phyloP scores from a whole-genome alignment of 192 early-diverging fungal species.

The Coemansia sp. region DNA sequence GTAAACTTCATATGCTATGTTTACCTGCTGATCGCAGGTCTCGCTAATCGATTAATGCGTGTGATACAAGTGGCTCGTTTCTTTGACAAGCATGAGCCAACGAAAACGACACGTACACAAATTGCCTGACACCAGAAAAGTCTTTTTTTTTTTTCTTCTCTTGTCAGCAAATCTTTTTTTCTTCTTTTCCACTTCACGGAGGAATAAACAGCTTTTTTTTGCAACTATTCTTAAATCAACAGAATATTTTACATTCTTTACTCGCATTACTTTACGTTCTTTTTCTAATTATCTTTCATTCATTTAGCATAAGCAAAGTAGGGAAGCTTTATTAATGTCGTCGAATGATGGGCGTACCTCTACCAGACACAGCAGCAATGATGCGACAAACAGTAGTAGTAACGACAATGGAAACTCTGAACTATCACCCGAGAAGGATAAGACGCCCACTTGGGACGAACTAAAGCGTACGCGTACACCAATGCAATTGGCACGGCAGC shows the following conservation, averaged over 20 bases:
- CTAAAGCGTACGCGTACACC: constrained; percentile 20
- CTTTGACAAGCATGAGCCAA: neutral
- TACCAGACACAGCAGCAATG: neutral
- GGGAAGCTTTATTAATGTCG: neutral
- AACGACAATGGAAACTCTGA: neutral
- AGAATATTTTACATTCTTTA: no score
- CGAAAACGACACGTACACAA: neutral
- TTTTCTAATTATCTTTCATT: neutral
- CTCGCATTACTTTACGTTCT: neutral
- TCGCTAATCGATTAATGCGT: no score
- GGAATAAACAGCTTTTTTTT: no score
- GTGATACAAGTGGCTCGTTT: no score
- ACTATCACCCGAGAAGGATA: neutral
- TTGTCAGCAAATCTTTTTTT: neutral
- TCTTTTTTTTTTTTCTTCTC: neutral
- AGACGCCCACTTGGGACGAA: constrained; percentile 19
- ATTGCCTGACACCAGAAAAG: neutral
- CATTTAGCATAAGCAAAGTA: no score
- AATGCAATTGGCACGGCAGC: neutral
- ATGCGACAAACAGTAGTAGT: neutral
- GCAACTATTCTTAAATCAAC: no score
- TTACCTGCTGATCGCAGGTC: no score
- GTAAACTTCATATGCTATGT: no score
- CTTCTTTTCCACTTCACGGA: no score
- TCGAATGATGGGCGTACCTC: neutral